Evolutionary conservation across 768 basidiomycete genomes (phyloP), one percentile per base, ranked within the genome.

Genomic region (Dioszegia crocea): DNA sequence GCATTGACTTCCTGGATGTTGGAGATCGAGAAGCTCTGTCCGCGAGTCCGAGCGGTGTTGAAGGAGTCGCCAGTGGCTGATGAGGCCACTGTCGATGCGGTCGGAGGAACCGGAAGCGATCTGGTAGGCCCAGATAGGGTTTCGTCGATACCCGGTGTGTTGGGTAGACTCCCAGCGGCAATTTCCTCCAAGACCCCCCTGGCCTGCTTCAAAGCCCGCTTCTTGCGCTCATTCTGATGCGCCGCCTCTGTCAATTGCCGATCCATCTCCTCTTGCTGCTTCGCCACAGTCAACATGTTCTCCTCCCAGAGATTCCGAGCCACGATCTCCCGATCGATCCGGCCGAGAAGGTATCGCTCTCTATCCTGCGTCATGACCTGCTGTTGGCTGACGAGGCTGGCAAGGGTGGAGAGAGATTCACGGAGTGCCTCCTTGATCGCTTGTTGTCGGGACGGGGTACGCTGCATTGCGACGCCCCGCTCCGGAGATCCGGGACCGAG

Each of bases 251-350:
- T 81, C 56, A 98, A 80, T 76, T 94, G 90, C 57, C 79, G 78
- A 79, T 98, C 93, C 21, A 93, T 81, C 10, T 80, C 82, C 68
- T 90, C 89, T 16, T 91, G 91, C 74, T 94, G 89, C 56, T 82
- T 81, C 0, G 92, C 91, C 8, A 93, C 91, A 1, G 84, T 84
- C 55, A 86, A 84, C 69, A 97, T 76, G 74, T 88, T 93, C 78
- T 91, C 87, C 77, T 94, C 92, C 93, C 93, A 97, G 26, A 91
- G 80, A 11, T 81, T 80, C 70, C 91, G 88, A 24, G 83, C 82
- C 62, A 82, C 82, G 10, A 91, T 78, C 65, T 84, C 83, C 29
- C 80, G 77, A 56, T 81, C 81, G 80, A 84, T 92, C 83, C 87
- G 57, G 9, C 67, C 63, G 9, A 69, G 54, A 14, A 77, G 73